Percentiles rank a stretch among this genome's conserved stretches.
Evolutionary conservation across 768 basidiomycete genomes (phyloP).

Genomic region (Boletellus ananiceps): DNA sequence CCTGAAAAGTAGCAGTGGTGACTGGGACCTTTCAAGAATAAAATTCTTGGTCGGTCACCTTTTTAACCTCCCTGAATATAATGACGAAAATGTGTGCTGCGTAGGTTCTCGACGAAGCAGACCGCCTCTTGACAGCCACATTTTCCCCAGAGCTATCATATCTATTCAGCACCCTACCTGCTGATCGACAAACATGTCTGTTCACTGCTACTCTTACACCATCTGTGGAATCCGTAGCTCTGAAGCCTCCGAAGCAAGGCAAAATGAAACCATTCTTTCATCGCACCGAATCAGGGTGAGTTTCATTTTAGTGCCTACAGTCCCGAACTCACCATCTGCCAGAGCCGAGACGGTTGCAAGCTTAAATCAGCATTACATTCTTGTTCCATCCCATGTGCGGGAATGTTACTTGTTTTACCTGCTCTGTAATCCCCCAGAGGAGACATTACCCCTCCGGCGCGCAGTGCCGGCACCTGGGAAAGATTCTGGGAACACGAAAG

Average conservation of each 20-base stretch:
- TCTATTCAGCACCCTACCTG: slow-evolving; percentile 73
- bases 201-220: slow-evolving; percentile 95
- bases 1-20: slow-evolving; percentile 63
- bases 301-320: slow-evolving; percentile 6
- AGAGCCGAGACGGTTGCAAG: slow-evolving; percentile 89
- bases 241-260: slow-evolving; percentile 68
- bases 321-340: not conserved
- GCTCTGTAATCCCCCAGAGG: slow-evolving; percentile 83
- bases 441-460: slow-evolving; percentile 62
- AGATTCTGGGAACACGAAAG: slow-evolving; percentile 24
- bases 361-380: slow-evolving; percentile 83
- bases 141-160: slow-evolving; percentile 82
- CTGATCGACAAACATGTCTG: slow-evolving; percentile 89
- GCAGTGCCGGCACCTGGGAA: slow-evolving; percentile 47
- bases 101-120: slow-evolving; percentile 95
- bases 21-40: slow-evolving; percentile 82
- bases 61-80: not conserved
- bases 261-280: slow-evolving; percentile 88
- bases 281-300: slow-evolving; percentile 68
- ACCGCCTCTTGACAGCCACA: slow-evolving; percentile 82
- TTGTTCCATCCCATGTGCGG: slow-evolving; percentile 92
- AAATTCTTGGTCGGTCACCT: slow-evolving; percentile 66
- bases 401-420: slow-evolving; percentile 90
- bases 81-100: not conserved
- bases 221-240: slow-evolving; percentile 74